Evolutionary conservation across 2,329 filamentous ascomycete species (phyloP), one percentile per base, ranked within the genome.

Genomic region (Eurotiales sp.): DNA sequence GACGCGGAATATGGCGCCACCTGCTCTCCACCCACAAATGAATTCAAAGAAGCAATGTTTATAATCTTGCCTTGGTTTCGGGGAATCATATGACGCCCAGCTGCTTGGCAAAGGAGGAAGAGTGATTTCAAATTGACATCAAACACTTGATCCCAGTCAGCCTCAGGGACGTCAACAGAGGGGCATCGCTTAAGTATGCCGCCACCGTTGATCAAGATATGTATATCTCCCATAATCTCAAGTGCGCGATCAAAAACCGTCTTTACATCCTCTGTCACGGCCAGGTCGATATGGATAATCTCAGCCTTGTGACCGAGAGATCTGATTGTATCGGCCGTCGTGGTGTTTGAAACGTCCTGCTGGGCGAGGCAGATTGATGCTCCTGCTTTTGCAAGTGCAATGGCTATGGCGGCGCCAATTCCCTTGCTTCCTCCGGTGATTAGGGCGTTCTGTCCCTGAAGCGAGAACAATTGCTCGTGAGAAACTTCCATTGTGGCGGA

Each of bases 381-480:
- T 29, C 65, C 64, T 3, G 64, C 64, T 55, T 67, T 64, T 6
- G 65, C 65, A 21, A 67, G 56, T 4, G 59, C 64, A 32, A 66
- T 51, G 7, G 62, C 60, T 61, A 65, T 66, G 3, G 63, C 59
- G 32, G 58, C 58, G 4, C 64, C 66, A 40, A 68, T 67, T 2
- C 64, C 65, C 43, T 63, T 56, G 23, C 58, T 66, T 7, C 59
- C 59, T 23, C 65, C 64, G 17, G 64, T 66, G 14, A 67, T 54
- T 17, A 66, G 51, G 4, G 63, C 65, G 15, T 61, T 66, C 43
- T 61, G 61, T 15, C 64, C 61, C n/a, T 21, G n/a, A 6, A 50
- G 19, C 4, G 40, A 34, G 27, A 50, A 50, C 22, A 50, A 29
- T 12, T 37, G 19, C 39, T n/a, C n/a, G n/a, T n/a, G n/a, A n/a